phyloP scores from a whole-genome alignment of 2,329 filamentous ascomycete species.

The Xylaria sp. region DNA sequence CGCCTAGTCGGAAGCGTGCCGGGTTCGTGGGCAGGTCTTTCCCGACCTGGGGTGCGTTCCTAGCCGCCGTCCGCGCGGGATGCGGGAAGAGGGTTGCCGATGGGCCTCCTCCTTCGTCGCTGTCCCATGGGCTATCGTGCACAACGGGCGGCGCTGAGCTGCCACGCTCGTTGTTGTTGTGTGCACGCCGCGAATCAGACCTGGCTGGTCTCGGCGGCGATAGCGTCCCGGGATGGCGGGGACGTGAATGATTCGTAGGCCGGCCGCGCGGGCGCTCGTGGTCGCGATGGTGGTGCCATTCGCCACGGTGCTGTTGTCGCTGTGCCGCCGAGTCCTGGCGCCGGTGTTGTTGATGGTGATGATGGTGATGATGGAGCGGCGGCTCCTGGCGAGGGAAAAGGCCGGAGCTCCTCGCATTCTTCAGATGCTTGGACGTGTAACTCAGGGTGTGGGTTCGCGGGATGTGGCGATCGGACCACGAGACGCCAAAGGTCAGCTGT shows the following conservation, averaged over 20 bases:
- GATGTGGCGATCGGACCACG: constrained; percentile 58
- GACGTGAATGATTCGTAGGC: constrained; percentile 20
- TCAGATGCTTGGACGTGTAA: constrained; percentile 60
- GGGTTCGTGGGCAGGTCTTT: constrained; percentile 58
- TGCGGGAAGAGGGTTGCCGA: constrained; percentile 47
- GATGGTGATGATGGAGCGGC: constrained; percentile 32
- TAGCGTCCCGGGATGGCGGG: constrained; percentile 17
- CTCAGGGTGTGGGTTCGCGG: constrained; percentile 59
- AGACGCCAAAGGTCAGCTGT: constrained; percentile 64
- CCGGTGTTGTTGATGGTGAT: constrained; percentile 34
- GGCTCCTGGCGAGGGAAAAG: constrained; percentile 60
- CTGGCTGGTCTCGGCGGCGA: constrained; percentile 38
- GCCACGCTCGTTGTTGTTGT: constrained; percentile 59
- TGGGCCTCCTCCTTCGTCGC: constrained; percentile 47
- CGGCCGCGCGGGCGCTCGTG: constrained; percentile 39
- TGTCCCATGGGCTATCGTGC: constrained; percentile 61
- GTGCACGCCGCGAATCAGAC: constrained; percentile 45
- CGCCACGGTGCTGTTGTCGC: constrained; percentile 38
- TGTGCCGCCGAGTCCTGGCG: constrained; percentile 30
- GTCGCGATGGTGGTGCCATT: constrained; percentile 37
- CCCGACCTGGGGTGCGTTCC: constrained; percentile 48
- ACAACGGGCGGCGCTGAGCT: constrained; percentile 62
- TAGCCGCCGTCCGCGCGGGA: constrained; percentile 32
- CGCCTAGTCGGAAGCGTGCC: constrained; percentile 57
- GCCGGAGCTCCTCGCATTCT: constrained; percentile 53